These are phyloP conservation scores for Dioszegia crocea DNA, from an alignment of 768 basidiomycete genomes.

Conservation along the genomic window DNA sequence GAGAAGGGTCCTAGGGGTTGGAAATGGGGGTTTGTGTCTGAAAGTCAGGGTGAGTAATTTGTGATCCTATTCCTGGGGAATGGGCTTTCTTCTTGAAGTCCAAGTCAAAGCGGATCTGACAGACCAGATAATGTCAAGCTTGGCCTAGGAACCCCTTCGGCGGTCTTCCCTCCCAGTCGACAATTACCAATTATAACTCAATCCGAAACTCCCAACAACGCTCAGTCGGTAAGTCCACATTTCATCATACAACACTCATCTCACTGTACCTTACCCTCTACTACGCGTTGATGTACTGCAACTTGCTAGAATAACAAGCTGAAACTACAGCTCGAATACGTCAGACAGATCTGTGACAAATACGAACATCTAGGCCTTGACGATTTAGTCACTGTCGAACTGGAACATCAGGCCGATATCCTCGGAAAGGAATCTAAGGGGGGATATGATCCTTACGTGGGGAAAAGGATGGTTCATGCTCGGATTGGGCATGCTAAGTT, in stretches of 20 bases:
- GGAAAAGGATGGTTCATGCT: slow-evolving; percentile 11
- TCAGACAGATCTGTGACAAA: slow-evolving; percentile 5
- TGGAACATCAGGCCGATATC: background rate
- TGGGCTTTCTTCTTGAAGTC: background rate
- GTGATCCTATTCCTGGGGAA: background rate
- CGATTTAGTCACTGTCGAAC: background rate
- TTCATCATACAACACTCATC: no score
- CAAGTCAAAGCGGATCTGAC: background rate
- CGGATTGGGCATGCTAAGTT: slow-evolving; percentile 15
- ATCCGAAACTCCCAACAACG: background rate
- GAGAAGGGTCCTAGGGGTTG: slow-evolving; percentile 13
- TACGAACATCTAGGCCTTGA: slow-evolving; percentile 10
- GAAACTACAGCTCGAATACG: slow-evolving; percentile 10
- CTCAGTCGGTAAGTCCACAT: background rate
- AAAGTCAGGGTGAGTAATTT: slow-evolving; percentile 1
- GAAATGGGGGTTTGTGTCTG: slow-evolving; percentile 25
- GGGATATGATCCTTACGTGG: slow-evolving; percentile 13
- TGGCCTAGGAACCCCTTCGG: background rate
- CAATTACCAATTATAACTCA: background rate
- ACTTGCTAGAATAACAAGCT: no score
- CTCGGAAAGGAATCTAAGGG: no score
- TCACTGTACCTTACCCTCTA: background rate
- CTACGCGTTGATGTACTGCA: no score
- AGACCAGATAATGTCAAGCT: slow-evolving; percentile 5
- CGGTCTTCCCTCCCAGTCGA: slow-evolving; percentile 18